These are phyloP conservation scores for Malania oleifera DNA, from an alignment of 164 flowering plant species.

Conservation along the genomic window DNA sequence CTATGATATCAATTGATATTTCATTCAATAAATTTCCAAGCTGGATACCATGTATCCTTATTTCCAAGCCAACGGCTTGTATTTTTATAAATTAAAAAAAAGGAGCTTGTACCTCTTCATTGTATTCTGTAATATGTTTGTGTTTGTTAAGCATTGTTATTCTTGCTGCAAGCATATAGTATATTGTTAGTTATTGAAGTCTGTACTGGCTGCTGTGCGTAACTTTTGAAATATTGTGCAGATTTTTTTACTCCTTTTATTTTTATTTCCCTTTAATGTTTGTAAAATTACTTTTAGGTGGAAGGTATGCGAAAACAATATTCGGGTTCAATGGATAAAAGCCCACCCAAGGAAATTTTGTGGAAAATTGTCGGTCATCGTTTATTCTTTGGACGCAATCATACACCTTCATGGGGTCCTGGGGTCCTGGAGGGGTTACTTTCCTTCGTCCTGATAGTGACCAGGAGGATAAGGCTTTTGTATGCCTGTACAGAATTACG, in stretches of 20 bases:
- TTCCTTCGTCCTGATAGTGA: slow-evolving; percentile 69
- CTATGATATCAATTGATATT: too few relatives aligned
- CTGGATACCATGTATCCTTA: too few relatives aligned
- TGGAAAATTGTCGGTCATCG: slow-evolving; percentile 77
- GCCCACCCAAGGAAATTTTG: slow-evolving; percentile 60
- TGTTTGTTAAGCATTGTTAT: too few relatives aligned
- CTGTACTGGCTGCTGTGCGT: neutral
- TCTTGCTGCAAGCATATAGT: too few relatives aligned
- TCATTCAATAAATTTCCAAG: too few relatives aligned
- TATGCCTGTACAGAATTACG: slow-evolving; percentile 85
- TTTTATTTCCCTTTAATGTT: neutral
- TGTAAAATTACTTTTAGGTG: slow-evolving; percentile 36
- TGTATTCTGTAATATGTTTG: too few relatives aligned
- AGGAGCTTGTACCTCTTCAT: too few relatives aligned
- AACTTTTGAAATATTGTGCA: neutral
- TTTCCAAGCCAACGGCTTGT: too few relatives aligned
- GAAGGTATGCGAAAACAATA: slow-evolving; percentile 77
- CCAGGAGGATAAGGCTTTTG: slow-evolving; percentile 36
- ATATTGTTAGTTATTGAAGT: too few relatives aligned
- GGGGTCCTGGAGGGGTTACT: slow-evolving; percentile 92
- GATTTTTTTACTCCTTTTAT: neutral
- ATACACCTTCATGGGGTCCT: slow-evolving; percentile 75
- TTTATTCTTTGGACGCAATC: slow-evolving; percentile 72
- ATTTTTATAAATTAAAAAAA: too few relatives aligned
- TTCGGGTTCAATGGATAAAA: slow-evolving; percentile 70